Conservation (phyloP, 495 filamentous ascomycete species). For the Penicillium nucicola region DNA sequence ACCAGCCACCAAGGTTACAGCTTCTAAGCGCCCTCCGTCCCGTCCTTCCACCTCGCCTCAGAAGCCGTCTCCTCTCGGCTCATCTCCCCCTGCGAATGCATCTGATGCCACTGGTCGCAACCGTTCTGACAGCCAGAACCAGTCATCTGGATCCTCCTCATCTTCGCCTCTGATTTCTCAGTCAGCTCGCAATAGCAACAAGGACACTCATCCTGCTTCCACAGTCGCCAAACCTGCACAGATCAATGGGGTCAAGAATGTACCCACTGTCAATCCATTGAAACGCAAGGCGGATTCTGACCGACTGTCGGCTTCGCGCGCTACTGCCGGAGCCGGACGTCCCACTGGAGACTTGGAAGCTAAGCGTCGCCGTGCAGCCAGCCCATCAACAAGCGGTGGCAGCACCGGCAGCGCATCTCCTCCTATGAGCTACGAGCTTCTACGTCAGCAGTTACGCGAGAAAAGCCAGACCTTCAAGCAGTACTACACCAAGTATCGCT, state of each 20-base stretch:
- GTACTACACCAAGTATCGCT: slow-evolving; percentile 60
- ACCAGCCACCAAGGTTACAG: slow-evolving; percentile 21
- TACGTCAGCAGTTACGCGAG: slow-evolving; percentile 41
- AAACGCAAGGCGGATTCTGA: slow-evolving; percentile 49
- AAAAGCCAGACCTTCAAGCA: slow-evolving; percentile 61
- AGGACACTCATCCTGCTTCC: slow-evolving; percentile 9
- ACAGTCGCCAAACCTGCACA: slow-evolving; percentile 18
- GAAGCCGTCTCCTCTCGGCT: slow-evolving; percentile 72
- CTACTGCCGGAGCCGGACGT: slow-evolving; percentile 20
- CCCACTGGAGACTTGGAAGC: slow-evolving; percentile 34
- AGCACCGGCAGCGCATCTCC: slow-evolving; percentile 49
- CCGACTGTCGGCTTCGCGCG: slow-evolving; percentile 21
- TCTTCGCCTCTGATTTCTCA: slow-evolving; percentile 44
- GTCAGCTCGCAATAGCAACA: slow-evolving; percentile 27
- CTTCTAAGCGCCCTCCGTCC: slow-evolving; percentile 37
- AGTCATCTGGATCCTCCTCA: slow-evolving; percentile 42
- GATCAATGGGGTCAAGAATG: slow-evolving; percentile 27
- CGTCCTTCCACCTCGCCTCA: slow-evolving; percentile 53
- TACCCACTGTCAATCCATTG: slow-evolving; percentile 28
- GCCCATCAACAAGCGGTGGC: slow-evolving; percentile 43
- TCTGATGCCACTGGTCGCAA: slow-evolving; percentile 55
- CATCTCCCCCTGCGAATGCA: slow-evolving; percentile 73
- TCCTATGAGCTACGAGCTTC: slow-evolving; percentile 40
- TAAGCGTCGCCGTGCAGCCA: slow-evolving; percentile 45
- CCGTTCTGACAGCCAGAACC: slow-evolving; percentile 41